Evolutionary conservation across 2,329 filamentous ascomycete genomes (phyloP), one percentile per base, ranked within the genome.

Genomic region (Paecilomyces sp.): DNA sequence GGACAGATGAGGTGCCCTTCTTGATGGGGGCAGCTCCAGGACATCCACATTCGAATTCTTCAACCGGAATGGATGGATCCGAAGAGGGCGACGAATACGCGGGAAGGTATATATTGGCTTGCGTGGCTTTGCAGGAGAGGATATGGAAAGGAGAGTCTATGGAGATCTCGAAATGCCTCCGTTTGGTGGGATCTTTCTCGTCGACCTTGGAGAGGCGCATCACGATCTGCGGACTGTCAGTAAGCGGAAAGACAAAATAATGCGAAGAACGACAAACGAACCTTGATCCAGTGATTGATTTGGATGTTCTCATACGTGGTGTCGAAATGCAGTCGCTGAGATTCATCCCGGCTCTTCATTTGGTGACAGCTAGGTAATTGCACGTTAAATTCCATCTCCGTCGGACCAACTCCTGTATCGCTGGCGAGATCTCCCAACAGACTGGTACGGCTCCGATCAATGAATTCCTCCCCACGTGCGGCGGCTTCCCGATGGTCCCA

Each of bases 241-340:
- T 36, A 55, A 12, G 24, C 54, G 47, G 53, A 33, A 56, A 33
- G 22, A 54, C n/a, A 28, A 36, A 36, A 54, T 47, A 65, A 58
- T 55, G 28, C 51, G 22, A 9, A 33, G 56, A 9, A 56, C 54
- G 34, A 12, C 54, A 24, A 9, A 69, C 82, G 63, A 78, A 91
- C 91, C 85, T 96, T 96, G 74, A 97, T 96, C 92, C 92, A 96
- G 72, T 97, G 92, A 72, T 91, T 91, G 58, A 97, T 92, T 68
- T 94, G 91, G 57, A 96, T 93, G 63, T 95, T 95, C 70, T 91
- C 89, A 81, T 93, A 96, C 60, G 91, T 96, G 58, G 91, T 96
- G 71, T 96, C 92, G 57, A 93, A 93, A 72, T 96, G 89, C 61
- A 97, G 77, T 61, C 85, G 83, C 60, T 85, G 82, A 28, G 74